A percentile compares a stretch with the other conserved stretches of the same genome.
phyloP scores from a whole-genome alignment of 371 early-diverging fungal genomes.

The Furculomyces boomerangus region DNA sequence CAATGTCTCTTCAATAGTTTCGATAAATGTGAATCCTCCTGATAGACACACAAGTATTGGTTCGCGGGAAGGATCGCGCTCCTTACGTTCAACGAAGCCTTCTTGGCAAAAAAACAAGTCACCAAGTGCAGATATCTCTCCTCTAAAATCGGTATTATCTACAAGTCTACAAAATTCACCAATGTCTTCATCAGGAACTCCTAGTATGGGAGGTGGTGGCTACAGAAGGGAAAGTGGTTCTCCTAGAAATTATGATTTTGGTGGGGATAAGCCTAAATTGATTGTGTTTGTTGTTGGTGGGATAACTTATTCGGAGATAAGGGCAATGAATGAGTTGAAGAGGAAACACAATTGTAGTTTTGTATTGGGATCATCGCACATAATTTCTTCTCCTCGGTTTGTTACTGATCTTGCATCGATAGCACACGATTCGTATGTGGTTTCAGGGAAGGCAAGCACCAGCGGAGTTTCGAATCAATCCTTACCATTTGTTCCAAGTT shows the following conservation, averaged over 20 bases:
- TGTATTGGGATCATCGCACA: conserved; percentile 43
- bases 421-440: background rate
- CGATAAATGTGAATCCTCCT: background rate
- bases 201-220: background rate
- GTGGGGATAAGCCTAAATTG: conserved; percentile 20
- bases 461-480: background rate
- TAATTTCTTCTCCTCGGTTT: conserved; percentile 38
- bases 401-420: conserved; percentile 9
- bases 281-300: conserved; percentile 85
- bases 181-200: background rate
- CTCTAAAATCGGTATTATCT: conserved; percentile 1
- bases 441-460: background rate
- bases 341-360: conserved; percentile 53
- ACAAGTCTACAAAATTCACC: conserved; percentile 6
- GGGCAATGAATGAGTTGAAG: conserved; percentile 65
- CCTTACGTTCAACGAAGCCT: background rate
- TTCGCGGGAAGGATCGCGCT: conserved; percentile 2
- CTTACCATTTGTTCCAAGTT: background rate
- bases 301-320: conserved; percentile 77
- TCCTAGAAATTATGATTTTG: conserved; percentile 5
- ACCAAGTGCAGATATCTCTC: background rate
- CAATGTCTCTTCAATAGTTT: background rate
- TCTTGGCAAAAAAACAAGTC: background rate
- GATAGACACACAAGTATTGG: conserved; percentile 1
- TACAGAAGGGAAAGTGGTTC: background rate